A percentile compares a stretch with the other conserved stretches of the same genome.
Evolutionary conservation across 176 grass and related monocot genomes (phyloP).

Genomic region (Ampelocalamus luodianensis): DNA sequence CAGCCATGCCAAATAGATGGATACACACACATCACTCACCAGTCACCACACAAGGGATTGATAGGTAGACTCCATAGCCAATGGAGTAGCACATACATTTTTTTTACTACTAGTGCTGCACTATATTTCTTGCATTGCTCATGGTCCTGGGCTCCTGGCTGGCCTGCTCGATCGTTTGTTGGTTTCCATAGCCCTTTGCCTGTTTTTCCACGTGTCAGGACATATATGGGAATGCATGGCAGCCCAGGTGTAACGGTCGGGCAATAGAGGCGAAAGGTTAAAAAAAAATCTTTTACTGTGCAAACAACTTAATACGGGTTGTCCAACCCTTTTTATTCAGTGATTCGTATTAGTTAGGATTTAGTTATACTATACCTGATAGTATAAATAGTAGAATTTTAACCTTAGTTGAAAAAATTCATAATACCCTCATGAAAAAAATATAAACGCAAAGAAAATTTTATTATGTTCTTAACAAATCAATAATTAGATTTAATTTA

Average conservation of each 20-base stretch:
- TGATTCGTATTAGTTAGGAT: too few relatives aligned
- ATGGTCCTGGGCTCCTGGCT: neutral
- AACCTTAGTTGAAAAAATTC: too few relatives aligned
- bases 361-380: too few relatives aligned
- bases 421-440: too few relatives aligned
- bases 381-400: too few relatives aligned
- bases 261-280: conserved; percentile 48
- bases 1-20: neutral
- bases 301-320: too few relatives aligned
- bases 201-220: conserved; percentile 34
- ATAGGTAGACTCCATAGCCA: neutral
- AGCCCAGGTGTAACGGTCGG: conserved; percentile 35
- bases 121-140: neutral
- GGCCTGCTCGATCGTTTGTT: neutral
- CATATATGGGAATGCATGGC: conserved; percentile 56
- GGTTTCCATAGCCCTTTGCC: conserved; percentile 22
- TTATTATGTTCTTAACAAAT: too few relatives aligned
- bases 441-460: too few relatives aligned
- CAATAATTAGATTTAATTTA: too few relatives aligned
- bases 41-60: neutral
- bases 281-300: too few relatives aligned
- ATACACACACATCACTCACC: neutral
- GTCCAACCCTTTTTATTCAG: too few relatives aligned
- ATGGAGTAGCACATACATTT: neutral
- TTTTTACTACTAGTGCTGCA: too few relatives aligned